These are phyloP conservation scores for Trypanosoma rangeli DNA, from an alignment of 208 protist genomes.

Conservation along the genomic window DNA sequence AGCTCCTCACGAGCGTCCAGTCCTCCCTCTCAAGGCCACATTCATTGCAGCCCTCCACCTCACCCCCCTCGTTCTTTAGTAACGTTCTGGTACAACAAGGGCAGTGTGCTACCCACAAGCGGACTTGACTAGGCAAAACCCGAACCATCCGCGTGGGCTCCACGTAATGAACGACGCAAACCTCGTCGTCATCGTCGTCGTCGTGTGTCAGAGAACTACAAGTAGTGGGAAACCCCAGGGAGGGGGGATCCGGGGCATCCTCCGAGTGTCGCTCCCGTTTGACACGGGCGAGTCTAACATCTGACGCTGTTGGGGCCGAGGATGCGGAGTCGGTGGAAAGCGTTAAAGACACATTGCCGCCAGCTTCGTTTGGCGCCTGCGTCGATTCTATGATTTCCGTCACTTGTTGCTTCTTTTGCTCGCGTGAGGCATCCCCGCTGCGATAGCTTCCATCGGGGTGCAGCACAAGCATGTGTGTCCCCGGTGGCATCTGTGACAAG, in stretches of 20 bases:
- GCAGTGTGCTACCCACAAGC: slow-evolving; percentile 79
- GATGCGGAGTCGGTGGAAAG: slow-evolving; percentile 2
- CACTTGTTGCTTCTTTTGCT: slow-evolving; percentile 54
- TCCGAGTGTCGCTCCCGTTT: slow-evolving; percentile 21
- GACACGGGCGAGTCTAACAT: not conserved
- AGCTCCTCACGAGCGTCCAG: slow-evolving; percentile 69
- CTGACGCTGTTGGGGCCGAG: not conserved
- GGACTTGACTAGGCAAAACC: slow-evolving; percentile 64
- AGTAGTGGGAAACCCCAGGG: slow-evolving; percentile 7
- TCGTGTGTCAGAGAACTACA: slow-evolving; percentile 36
- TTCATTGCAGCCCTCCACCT: slow-evolving; percentile 37
- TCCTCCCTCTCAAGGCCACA: slow-evolving; percentile 42
- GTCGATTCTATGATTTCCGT: slow-evolving; percentile 48
- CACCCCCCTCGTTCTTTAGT: slow-evolving; percentile 58
- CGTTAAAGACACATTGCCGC: not conserved
- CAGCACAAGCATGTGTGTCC: slow-evolving; percentile 79
- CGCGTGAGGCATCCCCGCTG: slow-evolving; percentile 69
- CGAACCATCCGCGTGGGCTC: slow-evolving; percentile 33
- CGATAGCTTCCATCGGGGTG: slow-evolving; percentile 72
- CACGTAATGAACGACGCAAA: slow-evolving; percentile 68
- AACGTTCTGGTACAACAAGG: slow-evolving; percentile 43
- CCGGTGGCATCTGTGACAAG: slow-evolving; percentile 64
- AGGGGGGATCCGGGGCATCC: slow-evolving; percentile 10
- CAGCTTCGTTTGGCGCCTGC: slow-evolving; percentile 3
- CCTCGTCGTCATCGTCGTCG: slow-evolving; percentile 57